Conservation (phyloP, 805 yeast genomes). For the Yamadazyma insecticola region DNA sequence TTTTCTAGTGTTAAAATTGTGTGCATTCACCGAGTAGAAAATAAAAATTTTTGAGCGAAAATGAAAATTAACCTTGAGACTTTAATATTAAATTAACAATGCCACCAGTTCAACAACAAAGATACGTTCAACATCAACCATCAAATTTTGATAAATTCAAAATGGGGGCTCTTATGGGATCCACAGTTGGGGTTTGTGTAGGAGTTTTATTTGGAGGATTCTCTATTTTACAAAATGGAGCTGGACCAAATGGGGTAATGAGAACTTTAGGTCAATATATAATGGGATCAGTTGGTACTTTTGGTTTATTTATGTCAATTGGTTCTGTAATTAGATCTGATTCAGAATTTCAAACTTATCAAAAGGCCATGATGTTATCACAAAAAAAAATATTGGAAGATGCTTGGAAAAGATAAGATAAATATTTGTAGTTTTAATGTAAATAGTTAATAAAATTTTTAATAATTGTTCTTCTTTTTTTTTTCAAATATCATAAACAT, state of each 20-base stretch:
- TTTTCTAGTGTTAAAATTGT: too few species aligned
- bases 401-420: neutral
- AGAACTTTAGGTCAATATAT: slow-evolving; percentile 95
- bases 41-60: too few species aligned
- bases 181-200: slow-evolving; percentile 86
- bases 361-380: slow-evolving; percentile 24
- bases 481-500: slow-evolving; percentile 41
- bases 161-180: slow-evolving; percentile 98
- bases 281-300: slow-evolving; percentile 94
- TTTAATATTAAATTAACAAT: too few species aligned
- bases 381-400: slow-evolving; percentile 16
- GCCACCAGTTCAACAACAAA: slow-evolving; percentile 71
- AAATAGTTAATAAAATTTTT: too few species aligned
- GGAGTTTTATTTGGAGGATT: slow-evolving; percentile 94
- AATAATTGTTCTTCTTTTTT: too few species aligned
- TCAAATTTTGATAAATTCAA: slow-evolving; percentile 94
- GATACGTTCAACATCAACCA: slow-evolving; percentile 54
- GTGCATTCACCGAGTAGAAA: too few species aligned
- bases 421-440: neutral
- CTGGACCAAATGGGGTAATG: slow-evolving; percentile 98
- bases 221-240: slow-evolving; percentile 86
- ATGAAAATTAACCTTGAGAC: too few species aligned
- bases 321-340: slow-evolving; percentile 91
- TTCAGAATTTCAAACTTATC: slow-evolving; percentile 27
- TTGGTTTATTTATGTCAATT: slow-evolving; percentile 93